These are phyloP conservation scores for Lecanicillium sp. DNA, from an alignment of 2,329 filamentous ascomycete genomes.

Conservation along the genomic window DNA sequence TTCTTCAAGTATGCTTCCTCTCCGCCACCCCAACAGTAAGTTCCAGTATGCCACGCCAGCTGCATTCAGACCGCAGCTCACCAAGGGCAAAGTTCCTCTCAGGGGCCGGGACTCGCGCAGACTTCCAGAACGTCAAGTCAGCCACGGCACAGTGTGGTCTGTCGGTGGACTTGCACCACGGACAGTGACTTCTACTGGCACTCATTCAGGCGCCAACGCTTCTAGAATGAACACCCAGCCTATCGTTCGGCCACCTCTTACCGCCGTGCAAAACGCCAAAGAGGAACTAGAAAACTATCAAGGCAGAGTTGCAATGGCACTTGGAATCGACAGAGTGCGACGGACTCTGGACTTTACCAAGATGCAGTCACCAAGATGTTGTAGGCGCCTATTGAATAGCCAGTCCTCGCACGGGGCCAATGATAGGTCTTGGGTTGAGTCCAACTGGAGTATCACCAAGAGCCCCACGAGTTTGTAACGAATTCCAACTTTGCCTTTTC, in stretches of 20 bases:
- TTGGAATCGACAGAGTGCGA: conserved; percentile 66
- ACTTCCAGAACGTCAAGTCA: conserved; percentile 40
- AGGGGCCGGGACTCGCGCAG: conserved; percentile 5
- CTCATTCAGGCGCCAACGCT: not conserved
- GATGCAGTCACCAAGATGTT: not conserved
- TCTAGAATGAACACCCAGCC: not conserved
- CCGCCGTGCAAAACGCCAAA: conserved; percentile 38
- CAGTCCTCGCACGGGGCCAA: conserved; percentile 3
- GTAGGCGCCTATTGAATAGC: not conserved
- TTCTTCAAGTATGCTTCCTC: no score
- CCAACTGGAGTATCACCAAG: conserved; percentile 15
- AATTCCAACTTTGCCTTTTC: no score
- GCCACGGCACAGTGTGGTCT: conserved; percentile 66
- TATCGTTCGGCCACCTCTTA: conserved; percentile 46
- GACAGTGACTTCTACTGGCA: conserved; percentile 33
- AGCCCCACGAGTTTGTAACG: conserved; percentile 10
- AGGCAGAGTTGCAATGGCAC: conserved; percentile 67
- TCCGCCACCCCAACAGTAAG: no score
- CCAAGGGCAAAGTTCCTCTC: conserved; percentile 1
- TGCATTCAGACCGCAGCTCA: conserved; percentile 14
- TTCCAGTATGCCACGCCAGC: conserved; percentile 2
- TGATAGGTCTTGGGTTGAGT: not conserved
- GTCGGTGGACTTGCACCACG: conserved; percentile 63
- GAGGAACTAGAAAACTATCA: conserved; percentile 64
- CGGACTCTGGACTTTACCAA: conserved; percentile 53